Base-by-base conservation (phyloP, 768 basidiomycete species). In the Coprinellus micaceus region DNA sequence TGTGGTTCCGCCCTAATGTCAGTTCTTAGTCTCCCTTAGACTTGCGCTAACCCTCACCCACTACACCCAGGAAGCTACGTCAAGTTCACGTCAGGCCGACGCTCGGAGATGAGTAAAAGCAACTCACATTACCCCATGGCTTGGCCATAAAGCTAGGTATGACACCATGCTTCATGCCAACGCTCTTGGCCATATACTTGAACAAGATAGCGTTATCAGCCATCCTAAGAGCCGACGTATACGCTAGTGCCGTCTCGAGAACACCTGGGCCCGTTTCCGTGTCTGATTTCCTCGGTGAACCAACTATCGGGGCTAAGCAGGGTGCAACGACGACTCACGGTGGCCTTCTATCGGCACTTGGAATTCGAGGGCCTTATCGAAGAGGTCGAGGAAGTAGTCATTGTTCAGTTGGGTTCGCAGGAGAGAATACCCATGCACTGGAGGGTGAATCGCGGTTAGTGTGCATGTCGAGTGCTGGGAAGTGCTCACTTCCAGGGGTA, bases 131-230 rank as follows among this genome's bases (percentile, higher is more conserved):
- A 29, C 86, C 87, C 90, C 92, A 97, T 24, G 95, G 95, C 64
- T 98, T 98, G 0, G 95, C 94, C 96, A 98, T 98, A 72, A 99
- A 99, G 58, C 92, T 96, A 1, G 97, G 96, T 37, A 93, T 82
- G 54, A 99, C 77, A 9, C 89, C 90, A 60, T 89, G 79, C 67
- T 87, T 84, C 81, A 97, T 90, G 0, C 96, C 96, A 2, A 96
- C 73, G 57, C 92, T 92, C 77, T 98, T 98, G 2, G 92, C 90
- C 13, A 91, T 70, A 61, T 87, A 90, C 69, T 99, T 99, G 82
- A 92, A 99, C 46, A 99, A 74, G 52, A 87, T 81, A 0, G 95
- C 94, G 65, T 94, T 94, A 65, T 96, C 94, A 1, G 91, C 94
- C 84, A 95, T 93, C 49, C 86, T 77, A 29, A 82, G 63, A 1